Conservation (phyloP, 2,329 filamentous ascomycete species). For the Rugonectria rugulosa region DNA sequence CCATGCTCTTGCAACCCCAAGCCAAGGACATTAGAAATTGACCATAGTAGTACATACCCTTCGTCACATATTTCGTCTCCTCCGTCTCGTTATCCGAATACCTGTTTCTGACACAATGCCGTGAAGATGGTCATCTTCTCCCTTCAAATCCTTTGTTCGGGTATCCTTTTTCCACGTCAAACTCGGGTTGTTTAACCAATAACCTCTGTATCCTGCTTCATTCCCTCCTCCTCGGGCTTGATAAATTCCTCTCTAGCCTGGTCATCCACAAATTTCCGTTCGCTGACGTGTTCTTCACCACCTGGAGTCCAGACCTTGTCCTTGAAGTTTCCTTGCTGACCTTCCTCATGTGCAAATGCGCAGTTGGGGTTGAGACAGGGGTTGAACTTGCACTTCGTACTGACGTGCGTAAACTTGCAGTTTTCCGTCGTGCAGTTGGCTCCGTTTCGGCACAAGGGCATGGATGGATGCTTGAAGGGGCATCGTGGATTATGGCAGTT, state of each 20-base stretch:
- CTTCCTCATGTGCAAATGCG: slow-evolving; percentile 88
- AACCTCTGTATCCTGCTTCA: slow-evolving; percentile 50
- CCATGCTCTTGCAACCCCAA: slow-evolving; percentile 37
- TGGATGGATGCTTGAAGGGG: slow-evolving; percentile 86
- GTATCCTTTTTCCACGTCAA: slow-evolving; percentile 19
- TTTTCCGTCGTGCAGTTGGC: slow-evolving; percentile 81
- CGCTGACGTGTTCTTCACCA: slow-evolving; percentile 75
- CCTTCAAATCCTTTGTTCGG: slow-evolving; percentile 27
- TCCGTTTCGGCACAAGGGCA: slow-evolving; percentile 90
- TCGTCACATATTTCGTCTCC: slow-evolving; percentile 30
- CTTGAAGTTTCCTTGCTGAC: slow-evolving; percentile 83
- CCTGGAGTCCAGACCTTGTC: slow-evolving; percentile 87
- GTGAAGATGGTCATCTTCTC: slow-evolving; percentile 7
- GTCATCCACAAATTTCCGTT: slow-evolving; percentile 86
- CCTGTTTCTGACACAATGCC: slow-evolving; percentile 10
- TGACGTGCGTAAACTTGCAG: slow-evolving; percentile 91
- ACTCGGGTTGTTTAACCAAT: slow-evolving; percentile 40
- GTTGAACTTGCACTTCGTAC: slow-evolving; percentile 86
- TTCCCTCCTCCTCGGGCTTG: slow-evolving; percentile 60
- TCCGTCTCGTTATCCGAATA: slow-evolving; percentile 28
- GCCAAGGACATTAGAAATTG: slow-evolving; percentile 38
- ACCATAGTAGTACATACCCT: slow-evolving; percentile 40
- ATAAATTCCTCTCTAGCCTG: slow-evolving; percentile 74
- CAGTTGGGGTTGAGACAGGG: slow-evolving; percentile 92
- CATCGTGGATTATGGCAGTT: slow-evolving; percentile 90